These are phyloP conservation scores for Cordia subcordata DNA, from an alignment of 257 asterid species.

Conservation along the genomic window DNA sequence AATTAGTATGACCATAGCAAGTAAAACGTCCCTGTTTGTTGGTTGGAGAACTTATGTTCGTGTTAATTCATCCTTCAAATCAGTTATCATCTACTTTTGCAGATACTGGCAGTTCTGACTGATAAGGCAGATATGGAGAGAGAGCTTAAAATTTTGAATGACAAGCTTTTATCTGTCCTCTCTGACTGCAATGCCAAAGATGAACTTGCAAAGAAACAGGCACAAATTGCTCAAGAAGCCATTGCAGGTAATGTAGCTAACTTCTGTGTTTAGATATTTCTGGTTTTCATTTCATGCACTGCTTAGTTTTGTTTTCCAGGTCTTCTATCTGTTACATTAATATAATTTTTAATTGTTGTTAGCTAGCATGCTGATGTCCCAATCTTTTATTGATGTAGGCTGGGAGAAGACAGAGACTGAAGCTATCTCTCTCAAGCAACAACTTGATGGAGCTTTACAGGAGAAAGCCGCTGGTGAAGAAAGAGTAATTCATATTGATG, in stretches of 20 bases:
- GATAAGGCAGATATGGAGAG: slow-evolving; percentile 57
- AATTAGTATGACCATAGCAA: no score
- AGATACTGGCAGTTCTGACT: slow-evolving; percentile 43
- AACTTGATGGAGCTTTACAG: slow-evolving; percentile 48
- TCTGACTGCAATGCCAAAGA: slow-evolving; percentile 63
- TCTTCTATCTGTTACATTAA: background rate
- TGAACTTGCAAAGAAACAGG: slow-evolving; percentile 61
- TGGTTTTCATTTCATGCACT: background rate
- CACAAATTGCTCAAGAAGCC: slow-evolving; percentile 82
- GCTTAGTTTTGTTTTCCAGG: background rate
- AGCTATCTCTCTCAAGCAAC: slow-evolving; percentile 51
- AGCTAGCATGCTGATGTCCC: background rate
- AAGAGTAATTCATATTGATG: slow-evolving; percentile 55
- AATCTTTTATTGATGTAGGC: slow-evolving; percentile 33
- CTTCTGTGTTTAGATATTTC: background rate
- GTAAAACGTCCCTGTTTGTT: no score
- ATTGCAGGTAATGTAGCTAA: slow-evolving; percentile 53
- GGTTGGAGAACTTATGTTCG: background rate
- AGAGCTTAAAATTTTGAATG: slow-evolving; percentile 45
- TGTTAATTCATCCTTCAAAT: background rate
- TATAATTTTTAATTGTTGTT: background rate
- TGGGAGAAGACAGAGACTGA: slow-evolving; percentile 82
- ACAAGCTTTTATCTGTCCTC: slow-evolving; percentile 60
- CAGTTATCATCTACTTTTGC: slow-evolving; percentile 8
- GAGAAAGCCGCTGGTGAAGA: slow-evolving; percentile 55